phyloP scores from a whole-genome alignment of 2,329 filamentous ascomycete species.

The Cylindrodendrum hubeiense region DNA sequence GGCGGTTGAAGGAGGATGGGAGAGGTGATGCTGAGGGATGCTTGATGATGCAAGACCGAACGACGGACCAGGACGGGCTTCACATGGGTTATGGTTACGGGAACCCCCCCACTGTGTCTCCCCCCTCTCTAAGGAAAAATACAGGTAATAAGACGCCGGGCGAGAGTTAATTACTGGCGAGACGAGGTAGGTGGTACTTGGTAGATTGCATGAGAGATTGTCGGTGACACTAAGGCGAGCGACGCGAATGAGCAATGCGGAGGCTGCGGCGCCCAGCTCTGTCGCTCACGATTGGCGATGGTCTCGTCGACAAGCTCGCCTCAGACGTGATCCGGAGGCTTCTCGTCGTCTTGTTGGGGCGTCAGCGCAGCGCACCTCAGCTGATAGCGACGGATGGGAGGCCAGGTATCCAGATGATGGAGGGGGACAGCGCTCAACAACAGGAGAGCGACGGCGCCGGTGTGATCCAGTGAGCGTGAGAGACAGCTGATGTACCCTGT shows the following conservation, averaged over 20 bases:
- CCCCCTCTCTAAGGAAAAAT: background rate
- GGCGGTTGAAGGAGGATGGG: slow-evolving; percentile 8
- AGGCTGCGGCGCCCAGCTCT: background rate
- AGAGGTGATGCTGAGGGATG: slow-evolving; percentile 8
- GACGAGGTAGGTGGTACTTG: slow-evolving; percentile 20
- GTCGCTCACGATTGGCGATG: background rate
- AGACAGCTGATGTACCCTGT: slow-evolving; percentile 15
- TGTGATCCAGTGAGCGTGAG: background rate
- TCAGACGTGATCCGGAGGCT: background rate
- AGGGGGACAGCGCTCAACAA: background rate
- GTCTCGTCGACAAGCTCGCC: background rate
- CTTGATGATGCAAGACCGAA: slow-evolving; percentile 29
- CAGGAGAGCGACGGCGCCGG: background rate
- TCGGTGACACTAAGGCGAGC: slow-evolving; percentile 17
- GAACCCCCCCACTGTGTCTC: slow-evolving; percentile 12
- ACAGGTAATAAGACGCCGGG: slow-evolving; percentile 11
- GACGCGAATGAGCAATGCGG: slow-evolving; percentile 4
- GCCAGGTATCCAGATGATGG: background rate
- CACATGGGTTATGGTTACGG: slow-evolving; percentile 15
- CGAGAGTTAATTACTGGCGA: slow-evolving; percentile 13
- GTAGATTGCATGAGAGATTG: slow-evolving; percentile 13
- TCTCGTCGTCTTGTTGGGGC: background rate
- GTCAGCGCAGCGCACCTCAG: background rate
- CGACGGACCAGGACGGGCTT: slow-evolving; percentile 12
- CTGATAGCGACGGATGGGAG: background rate